These are phyloP conservation scores for Vitis hybrid DNA, from an alignment of 177 flowering plant species.

Conservation along the genomic window DNA sequence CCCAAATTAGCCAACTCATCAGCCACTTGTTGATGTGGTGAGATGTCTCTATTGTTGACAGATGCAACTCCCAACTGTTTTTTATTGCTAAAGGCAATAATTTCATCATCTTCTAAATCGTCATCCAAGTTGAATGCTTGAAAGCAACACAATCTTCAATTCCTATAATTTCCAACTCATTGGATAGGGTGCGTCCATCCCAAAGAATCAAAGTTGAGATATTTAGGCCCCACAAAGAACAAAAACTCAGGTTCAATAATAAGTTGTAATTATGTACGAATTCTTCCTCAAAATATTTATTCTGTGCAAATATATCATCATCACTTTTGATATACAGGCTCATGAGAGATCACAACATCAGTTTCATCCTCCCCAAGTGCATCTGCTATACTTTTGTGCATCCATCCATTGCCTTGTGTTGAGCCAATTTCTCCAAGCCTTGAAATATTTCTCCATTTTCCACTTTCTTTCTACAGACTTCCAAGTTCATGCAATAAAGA, in stretches of 20 bases:
- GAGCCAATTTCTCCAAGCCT: slow-evolving; percentile 39
- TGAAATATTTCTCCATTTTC: slow-evolving; percentile 30
- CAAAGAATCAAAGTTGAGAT: slow-evolving; percentile 12
- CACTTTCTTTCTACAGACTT: slow-evolving; percentile 42
- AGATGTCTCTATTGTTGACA: slow-evolving; percentile 8
- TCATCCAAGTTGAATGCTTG: slow-evolving; percentile 8
- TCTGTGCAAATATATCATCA: too few species aligned
- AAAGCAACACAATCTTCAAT: not conserved
- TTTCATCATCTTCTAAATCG: slow-evolving; percentile 18
- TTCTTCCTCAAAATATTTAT: too few species aligned
- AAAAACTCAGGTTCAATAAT: not conserved
- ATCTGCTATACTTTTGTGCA: slow-evolving; percentile 74
- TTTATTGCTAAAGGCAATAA: slow-evolving; percentile 1
- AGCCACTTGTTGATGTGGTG: slow-evolving; percentile 19
- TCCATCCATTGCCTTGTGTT: slow-evolving; percentile 33
- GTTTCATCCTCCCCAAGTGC: slow-evolving; percentile 97
- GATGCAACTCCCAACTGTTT: slow-evolving; percentile 10
- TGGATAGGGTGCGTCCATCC: slow-evolving; percentile 15
- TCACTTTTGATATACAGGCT: slow-evolving; percentile 40
- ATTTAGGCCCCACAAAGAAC: not conserved
- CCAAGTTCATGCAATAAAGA: slow-evolving; percentile 64
- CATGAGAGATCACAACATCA: slow-evolving; percentile 50
- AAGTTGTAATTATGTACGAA: too few species aligned
- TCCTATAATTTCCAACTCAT: slow-evolving; percentile 14
- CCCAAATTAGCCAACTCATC: slow-evolving; percentile 59